A percentile compares a stretch with the other conserved stretches of the same genome.
phyloP scores from a whole-genome alignment of 495 filamentous ascomycete species.

The Xylaria nigripes region DNA sequence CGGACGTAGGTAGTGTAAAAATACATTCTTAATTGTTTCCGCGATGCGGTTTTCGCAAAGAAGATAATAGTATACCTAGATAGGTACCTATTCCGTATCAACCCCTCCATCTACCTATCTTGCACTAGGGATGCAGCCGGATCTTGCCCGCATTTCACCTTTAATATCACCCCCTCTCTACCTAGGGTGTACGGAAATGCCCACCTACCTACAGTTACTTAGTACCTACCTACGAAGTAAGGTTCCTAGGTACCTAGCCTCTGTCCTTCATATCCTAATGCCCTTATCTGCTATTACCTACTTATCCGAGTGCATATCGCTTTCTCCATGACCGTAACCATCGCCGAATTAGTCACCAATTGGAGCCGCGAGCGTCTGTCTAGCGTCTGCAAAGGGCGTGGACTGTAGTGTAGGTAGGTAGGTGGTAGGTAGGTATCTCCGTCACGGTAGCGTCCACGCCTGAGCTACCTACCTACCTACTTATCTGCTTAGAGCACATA shows the following conservation, averaged over 20 bases:
- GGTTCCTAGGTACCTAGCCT: not conserved
- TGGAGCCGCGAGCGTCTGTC: not conserved
- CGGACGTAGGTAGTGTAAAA: not conserved
- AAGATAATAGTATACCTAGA: not conserved
- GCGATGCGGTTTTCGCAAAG: slow-evolving; percentile 5
- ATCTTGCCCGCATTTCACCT: not conserved
- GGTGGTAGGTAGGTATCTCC: too few relatives aligned
- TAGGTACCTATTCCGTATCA: too few relatives aligned
- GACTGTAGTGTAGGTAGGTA: too few relatives aligned
- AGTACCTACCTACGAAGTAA: too few relatives aligned
- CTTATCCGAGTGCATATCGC: not conserved
- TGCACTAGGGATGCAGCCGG: too few relatives aligned
- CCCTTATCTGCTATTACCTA: not conserved
- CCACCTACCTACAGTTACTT: too few relatives aligned
- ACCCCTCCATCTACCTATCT: not conserved
- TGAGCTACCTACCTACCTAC: not conserved
- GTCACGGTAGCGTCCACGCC: not conserved
- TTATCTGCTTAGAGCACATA: too few relatives aligned
- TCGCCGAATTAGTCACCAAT: not conserved
- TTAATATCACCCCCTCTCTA: too few relatives aligned
- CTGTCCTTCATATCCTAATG: too few relatives aligned
- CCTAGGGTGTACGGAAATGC: too few relatives aligned
- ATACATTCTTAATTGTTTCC: not conserved
- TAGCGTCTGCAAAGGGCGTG: not conserved
- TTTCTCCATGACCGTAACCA: not conserved